These are phyloP conservation scores for Evansstolkia leycettana DNA, from an alignment of 495 filamentous ascomycete genomes.

Conservation along the genomic window DNA sequence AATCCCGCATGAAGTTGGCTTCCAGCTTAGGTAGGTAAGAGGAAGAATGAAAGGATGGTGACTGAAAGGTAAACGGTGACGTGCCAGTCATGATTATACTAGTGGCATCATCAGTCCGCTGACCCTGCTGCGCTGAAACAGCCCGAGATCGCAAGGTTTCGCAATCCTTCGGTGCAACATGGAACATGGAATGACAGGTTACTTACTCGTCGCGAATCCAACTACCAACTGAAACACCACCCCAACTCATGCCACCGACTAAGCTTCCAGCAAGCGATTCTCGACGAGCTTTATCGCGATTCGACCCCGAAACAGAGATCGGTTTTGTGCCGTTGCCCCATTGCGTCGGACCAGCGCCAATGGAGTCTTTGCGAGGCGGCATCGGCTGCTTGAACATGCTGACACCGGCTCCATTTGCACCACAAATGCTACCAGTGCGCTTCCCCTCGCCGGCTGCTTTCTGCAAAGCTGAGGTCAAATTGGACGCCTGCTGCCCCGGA, in stretches of 20 bases:
- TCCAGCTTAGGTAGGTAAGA: conserved; percentile 97
- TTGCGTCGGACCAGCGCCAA: conserved; percentile 41
- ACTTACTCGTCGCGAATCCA: conserved; percentile 98
- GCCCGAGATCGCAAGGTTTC: too few species aligned
- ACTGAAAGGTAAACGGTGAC: conserved; percentile 81
- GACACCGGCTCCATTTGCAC: conserved; percentile 33
- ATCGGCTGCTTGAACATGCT: conserved; percentile 47
- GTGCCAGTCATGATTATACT: conserved; percentile 96
- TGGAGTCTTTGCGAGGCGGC: conserved; percentile 55
- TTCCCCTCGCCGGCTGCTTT: conserved; percentile 30
- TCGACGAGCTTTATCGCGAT: conserved; percentile 61
- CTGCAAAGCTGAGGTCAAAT: conserved; percentile 49
- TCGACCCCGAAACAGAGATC: conserved; percentile 69
- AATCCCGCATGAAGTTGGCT: conserved; percentile 93
- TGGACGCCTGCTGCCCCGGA: conserved; percentile 46
- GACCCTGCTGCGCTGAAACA: background rate
- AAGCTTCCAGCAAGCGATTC: conserved; percentile 83
- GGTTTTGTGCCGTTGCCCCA: conserved; percentile 70
- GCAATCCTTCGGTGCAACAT: too few species aligned
- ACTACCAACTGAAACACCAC: conserved; percentile 88
- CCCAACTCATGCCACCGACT: conserved; percentile 93
- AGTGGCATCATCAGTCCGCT: conserved; percentile 16
- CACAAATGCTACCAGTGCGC: conserved; percentile 28
- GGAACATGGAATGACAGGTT: conserved; percentile 2
- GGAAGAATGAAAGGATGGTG: conserved; percentile 91